Evolutionary conservation across 352 stramenopile species (phyloP), one percentile per base, ranked within the genome.

Genomic region (Phytophthora niederhauseri): DNA sequence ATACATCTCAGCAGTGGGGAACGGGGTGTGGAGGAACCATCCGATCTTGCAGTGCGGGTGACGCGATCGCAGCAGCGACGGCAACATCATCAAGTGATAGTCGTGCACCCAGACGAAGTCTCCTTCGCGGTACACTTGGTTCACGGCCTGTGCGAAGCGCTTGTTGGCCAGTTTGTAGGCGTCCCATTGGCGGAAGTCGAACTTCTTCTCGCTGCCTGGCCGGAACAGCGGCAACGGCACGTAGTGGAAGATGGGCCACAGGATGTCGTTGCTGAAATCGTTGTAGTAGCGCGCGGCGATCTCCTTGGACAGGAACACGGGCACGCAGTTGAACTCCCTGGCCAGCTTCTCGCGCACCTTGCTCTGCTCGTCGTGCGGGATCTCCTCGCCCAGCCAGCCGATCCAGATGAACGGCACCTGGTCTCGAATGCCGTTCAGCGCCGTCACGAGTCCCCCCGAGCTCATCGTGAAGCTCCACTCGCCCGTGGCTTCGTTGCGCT

Each of bases 191-290:
- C 82, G 77, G 52, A 93, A 94, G 55, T 98, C 92, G 66, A 98
- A 98, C 66, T 97, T 97, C 71, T 97, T 97, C 57, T 98, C 90
- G 43, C 72, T 91, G 2, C 89, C 90, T 4, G 88, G 80, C n/a
- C 92, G 86, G 51, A 97, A 96, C 24, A 97, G 81, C 30, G 89
- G 90, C 61, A 97, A 62, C 48, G 90, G 87, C 38, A 97, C 90
- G 63, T 98, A 98, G 73, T 98, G 92, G 73, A 98, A 97, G 22
- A 93, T 93, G 14, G 92, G 90, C 92, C 92, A 98, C 28, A 98
- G 63, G 57, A 97, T 93, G 64, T 97, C 90, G 69, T 97, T 97
- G 75, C 87, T 95, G 59, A 98, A 97, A 51, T 93, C 92, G 67
- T 97, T 98, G 75, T 98, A 98, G 76, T 97, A 97, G 12, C 90